Conservation (phyloP, 257 asterid species). For the Nicotiana undulata region DNA sequence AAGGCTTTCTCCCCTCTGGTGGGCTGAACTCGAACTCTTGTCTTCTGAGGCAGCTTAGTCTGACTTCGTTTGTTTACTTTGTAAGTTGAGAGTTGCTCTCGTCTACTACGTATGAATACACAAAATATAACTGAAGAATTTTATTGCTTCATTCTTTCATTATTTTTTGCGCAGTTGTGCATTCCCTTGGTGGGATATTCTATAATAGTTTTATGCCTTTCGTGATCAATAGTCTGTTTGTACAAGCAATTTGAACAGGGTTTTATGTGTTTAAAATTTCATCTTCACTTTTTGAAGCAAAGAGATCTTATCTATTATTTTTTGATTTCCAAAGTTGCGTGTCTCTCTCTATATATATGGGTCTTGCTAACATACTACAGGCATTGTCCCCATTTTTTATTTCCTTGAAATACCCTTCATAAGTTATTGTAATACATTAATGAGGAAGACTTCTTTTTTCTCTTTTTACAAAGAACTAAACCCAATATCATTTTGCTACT, state of each 20-base stretch:
- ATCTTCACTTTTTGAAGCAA: not conserved
- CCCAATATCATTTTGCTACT: no score
- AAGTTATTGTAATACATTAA: no score
- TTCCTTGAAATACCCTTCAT: no score
- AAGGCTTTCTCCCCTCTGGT: slow-evolving; percentile 90
- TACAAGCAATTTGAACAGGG: not conserved
- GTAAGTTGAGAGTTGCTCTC: not conserved
- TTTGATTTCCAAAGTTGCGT: not conserved
- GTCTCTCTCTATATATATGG: no score
- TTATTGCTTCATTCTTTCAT: not conserved
- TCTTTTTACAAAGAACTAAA: no score
- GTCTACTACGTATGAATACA: not conserved
- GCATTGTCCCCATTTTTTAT: no score
- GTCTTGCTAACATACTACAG: no score
- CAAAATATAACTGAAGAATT: not conserved
- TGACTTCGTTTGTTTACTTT: not conserved
- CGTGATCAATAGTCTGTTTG: not conserved
- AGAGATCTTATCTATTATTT: not conserved
- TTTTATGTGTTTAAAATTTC: not conserved
- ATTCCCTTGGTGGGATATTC: not conserved
- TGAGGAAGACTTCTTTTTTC: no score
- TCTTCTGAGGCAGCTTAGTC: slow-evolving; percentile 65
- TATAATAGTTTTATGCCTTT: not conserved
- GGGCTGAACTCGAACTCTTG: slow-evolving; percentile 98
- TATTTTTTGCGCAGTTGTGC: not conserved